Percentiles rank a stretch among this genome's conserved stretches.
phyloP scores from a whole-genome alignment of 805 yeast species.

The Saccharomycopsis guyanensis region DNA sequence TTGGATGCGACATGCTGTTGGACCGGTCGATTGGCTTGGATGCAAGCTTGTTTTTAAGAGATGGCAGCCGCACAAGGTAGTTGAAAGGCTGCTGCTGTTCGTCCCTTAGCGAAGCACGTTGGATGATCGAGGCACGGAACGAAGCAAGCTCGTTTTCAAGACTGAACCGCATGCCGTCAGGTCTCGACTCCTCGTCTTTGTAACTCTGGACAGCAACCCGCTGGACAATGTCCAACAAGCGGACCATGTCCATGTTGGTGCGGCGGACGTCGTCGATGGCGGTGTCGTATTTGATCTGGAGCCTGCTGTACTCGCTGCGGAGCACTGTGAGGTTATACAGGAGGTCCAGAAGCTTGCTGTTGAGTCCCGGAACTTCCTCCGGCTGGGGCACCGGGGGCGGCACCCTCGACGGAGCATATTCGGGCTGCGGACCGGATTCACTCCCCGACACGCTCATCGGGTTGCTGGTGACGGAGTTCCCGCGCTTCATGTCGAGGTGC shows the following conservation, averaged over 20 bases:
- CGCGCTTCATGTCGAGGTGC: not conserved
- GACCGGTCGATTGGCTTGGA: not conserved
- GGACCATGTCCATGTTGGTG: conserved; percentile 46
- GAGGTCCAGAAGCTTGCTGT: conserved; percentile 6
- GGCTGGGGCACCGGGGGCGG: not conserved
- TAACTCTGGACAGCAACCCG: conserved; percentile 7
- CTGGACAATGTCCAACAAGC: conserved; percentile 41
- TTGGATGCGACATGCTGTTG: not conserved
- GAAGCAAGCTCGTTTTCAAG: conserved; percentile 9
- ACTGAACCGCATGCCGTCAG: not conserved
- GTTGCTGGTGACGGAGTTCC: not conserved
- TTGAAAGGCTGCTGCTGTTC: not conserved
- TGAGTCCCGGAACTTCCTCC: not conserved
- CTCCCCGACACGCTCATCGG: not conserved
- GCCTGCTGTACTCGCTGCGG: conserved; percentile 35
- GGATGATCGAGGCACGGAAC: conserved; percentile 5
- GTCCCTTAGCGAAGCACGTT: conserved; percentile 2
- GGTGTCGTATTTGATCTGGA: conserved; percentile 40
- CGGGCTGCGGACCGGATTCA: not conserved
- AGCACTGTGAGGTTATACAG: conserved; percentile 20
- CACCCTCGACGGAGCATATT: not conserved
- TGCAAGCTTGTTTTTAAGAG: not conserved
- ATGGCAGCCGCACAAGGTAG: not conserved
- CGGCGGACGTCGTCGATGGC: conserved; percentile 41
- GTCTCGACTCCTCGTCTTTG: not conserved